Evolutionary conservation across 2,329 filamentous ascomycete genomes (phyloP), one percentile per base, ranked within the genome.

Genomic region (Alternaria metachromatica): DNA sequence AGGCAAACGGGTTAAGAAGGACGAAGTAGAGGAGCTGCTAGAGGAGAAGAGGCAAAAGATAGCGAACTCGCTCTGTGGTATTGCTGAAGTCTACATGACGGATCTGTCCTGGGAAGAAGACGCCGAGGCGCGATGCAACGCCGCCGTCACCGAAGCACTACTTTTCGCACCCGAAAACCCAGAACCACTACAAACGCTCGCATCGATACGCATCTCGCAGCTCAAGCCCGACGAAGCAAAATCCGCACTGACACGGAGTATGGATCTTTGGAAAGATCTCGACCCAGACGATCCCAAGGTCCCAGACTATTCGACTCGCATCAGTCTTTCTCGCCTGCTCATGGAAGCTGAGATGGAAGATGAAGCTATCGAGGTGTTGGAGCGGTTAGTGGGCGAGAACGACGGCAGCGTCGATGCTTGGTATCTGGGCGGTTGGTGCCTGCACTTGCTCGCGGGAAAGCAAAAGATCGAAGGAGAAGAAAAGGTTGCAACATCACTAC

Each of bases 51-150:
- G 91, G 78, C 85, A 86, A 69, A 96, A 96, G 81, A 85, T 98
- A 37, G 93, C 94, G 3, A 93, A 93, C 72, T 93, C 94, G n/a
- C 86, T 99, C 37, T 99, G 96, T 81, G 93, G 92, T 26, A 93
- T 98, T 64, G 90, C 93, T 7, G 96, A 99, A 83, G 93, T 99
- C 54, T 99, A 97, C 84, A 99, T 99, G 96, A 99, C 96, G 11
- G 96, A 99, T 83, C 83, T 98, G 72, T 96, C 92, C 74, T 90
- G 87, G 93, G 94, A 97, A 81, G 89, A 90, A 56, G 94, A 97
- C 76, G 96, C 95, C 6, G 96, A 99, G 83, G 84, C 87, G 69
- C 88, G 90, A 70, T 99, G 96, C 83, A 95, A 99, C 81, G 84
- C 88, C 6, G 88, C 97, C 63, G 88, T 98, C 67, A 97, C 94